These are phyloP conservation scores for Lodderomyces margitis DNA, from an alignment of 1,139 yeast genomes.

Conservation along the genomic window DNA sequence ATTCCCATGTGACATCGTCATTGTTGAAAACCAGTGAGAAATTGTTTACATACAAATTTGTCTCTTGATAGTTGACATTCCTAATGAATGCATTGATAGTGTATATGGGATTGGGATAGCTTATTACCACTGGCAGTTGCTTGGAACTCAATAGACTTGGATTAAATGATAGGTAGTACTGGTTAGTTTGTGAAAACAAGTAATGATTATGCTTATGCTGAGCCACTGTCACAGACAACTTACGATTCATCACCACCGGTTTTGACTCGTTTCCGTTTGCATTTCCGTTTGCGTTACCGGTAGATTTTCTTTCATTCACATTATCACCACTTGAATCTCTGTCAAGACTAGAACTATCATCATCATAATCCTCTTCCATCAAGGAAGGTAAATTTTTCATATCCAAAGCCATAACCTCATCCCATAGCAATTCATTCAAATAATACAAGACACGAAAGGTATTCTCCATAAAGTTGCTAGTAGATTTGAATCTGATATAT, in stretches of 20 bases:
- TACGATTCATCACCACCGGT: constrained; percentile 7
- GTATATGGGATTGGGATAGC: constrained; percentile 16
- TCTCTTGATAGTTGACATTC: constrained; percentile 48
- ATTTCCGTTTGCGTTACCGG: background rate
- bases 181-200: constrained; percentile 18
- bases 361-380: constrained; percentile 13
- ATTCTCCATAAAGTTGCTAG: constrained; percentile 22
- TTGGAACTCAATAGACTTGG: background rate
- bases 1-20: constrained; percentile 38
- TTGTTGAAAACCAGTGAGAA: constrained; percentile 44
- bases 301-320: background rate
- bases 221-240: constrained; percentile 31
- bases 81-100: constrained; percentile 17
- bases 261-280: constrained; percentile 4
- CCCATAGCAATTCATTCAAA: constrained; percentile 27
- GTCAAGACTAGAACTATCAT: background rate
- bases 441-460: constrained; percentile 32
- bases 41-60: constrained; percentile 58
- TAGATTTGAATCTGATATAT: constrained; percentile 27
- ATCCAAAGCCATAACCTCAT: constrained; percentile 24
- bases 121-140: constrained; percentile 8
- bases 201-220: constrained; percentile 42
- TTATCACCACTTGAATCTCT: background rate
- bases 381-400: constrained; percentile 9
- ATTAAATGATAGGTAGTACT: constrained; percentile 12